phyloP scores from a whole-genome alignment of 495 filamentous ascomycete species.

The Pseudevernia furfuracea region DNA sequence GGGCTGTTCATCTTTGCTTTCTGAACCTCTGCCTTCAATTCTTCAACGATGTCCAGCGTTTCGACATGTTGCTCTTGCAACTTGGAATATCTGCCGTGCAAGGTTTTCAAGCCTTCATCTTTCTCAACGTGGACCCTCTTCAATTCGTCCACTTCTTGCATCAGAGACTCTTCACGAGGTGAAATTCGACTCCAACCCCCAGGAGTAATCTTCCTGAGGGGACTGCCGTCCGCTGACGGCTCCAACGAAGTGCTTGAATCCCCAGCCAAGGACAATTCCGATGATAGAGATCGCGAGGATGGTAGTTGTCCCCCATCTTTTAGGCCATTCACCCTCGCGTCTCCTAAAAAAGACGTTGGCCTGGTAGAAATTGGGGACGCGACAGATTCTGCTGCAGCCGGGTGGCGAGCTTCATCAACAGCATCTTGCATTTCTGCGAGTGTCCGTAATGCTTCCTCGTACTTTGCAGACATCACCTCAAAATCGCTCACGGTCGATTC shows the following conservation, averaged over 20 bases:
- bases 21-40: conserved; percentile 76
- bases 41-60: conserved; percentile 76
- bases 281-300: conserved; percentile 90
- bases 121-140: conserved; percentile 66
- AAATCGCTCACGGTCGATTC: conserved; percentile 75
- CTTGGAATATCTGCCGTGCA: conserved; percentile 70
- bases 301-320: conserved; percentile 72
- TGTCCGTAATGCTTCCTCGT: conserved; percentile 77
- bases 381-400: conserved; percentile 45
- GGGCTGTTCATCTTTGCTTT: conserved; percentile 60
- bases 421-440: conserved; percentile 78
- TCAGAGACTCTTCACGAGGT: conserved; percentile 29
- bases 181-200: conserved; percentile 26
- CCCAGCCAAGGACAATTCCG: conserved; percentile 91
- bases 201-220: conserved; percentile 30
- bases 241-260: conserved; percentile 64
- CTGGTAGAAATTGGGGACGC: conserved; percentile 52
- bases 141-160: conserved; percentile 62
- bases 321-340: conserved; percentile 64
- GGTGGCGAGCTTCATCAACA: conserved; percentile 72
- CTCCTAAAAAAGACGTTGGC: conserved; percentile 89
- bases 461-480: conserved; percentile 76
- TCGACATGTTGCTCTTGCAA: conserved; percentile 75
- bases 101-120: conserved; percentile 59
- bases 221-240: conserved; percentile 48